Conservation (phyloP, 2,329 filamentous ascomycete genomes). For the Alternaria arborescens region DNA sequence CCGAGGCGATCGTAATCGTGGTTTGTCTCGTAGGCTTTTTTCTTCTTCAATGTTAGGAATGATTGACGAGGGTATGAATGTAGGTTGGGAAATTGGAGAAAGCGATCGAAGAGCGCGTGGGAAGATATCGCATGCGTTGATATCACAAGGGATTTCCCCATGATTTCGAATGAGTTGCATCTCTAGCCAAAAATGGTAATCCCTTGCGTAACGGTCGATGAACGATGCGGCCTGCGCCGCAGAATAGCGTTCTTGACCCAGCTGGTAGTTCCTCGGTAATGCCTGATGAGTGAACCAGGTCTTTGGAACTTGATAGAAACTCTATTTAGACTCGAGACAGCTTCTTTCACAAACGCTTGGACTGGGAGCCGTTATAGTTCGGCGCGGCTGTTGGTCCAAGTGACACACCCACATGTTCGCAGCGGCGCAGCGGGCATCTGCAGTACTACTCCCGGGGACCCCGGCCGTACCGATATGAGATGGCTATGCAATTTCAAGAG, state of each 20-base stretch:
- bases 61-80: background rate
- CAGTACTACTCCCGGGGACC: background rate
- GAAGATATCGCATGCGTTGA: background rate
- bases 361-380: background rate
- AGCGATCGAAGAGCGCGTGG: background rate
- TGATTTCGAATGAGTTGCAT: slow-evolving; percentile 1
- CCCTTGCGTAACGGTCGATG: background rate
- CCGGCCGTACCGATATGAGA: background rate
- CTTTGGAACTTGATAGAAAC: background rate
- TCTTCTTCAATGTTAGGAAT: background rate
- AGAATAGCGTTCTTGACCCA: background rate
- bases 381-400: background rate
- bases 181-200: background rate
- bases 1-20: background rate
- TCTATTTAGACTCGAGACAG: background rate
- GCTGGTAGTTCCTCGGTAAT: background rate
- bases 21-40: background rate
- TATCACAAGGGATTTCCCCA: background rate
- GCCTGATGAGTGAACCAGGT: background rate
- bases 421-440: slow-evolving; percentile 1
- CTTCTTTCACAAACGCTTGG: background rate
- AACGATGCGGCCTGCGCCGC: background rate
- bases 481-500: background rate
- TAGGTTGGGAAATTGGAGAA: background rate
- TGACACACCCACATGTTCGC: slow-evolving; percentile 4